A percentile compares a stretch with the other conserved stretches of the same genome.
These are phyloP conservation scores for Colletotrichum sp. DNA, from an alignment of 2,329 filamentous ascomycete species.

Conservation along the genomic window DNA sequence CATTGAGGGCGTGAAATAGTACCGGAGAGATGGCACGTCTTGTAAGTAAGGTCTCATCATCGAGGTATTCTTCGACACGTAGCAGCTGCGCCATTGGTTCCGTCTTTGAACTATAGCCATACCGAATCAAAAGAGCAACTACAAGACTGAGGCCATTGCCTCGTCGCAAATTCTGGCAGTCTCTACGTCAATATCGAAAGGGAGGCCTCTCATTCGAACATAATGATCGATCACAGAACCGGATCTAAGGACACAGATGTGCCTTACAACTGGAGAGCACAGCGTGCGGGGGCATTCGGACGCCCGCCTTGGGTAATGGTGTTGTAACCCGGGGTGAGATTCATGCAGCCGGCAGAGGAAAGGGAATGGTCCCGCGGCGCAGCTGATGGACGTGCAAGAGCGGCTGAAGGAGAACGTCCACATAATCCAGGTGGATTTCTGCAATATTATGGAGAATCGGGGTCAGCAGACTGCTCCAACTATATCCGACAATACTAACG, in stretches of 20 bases:
- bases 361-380: neutral
- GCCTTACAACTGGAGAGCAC: constrained; percentile 2
- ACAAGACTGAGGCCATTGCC: neutral
- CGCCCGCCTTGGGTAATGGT: neutral
- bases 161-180: neutral
- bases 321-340: neutral
- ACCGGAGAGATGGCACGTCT: neutral
- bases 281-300: neutral
- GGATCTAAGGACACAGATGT: neutral
- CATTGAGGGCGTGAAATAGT: neutral
- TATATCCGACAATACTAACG: neutral
- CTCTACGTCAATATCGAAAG: constrained; percentile 9
- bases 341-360: neutral
- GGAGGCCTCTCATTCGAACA: neutral
- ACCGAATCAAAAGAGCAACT: neutral
- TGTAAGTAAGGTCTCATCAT: neutral
- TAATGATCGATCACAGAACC: neutral
- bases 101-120: neutral
- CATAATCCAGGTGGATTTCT: neutral
- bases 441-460: neutral
- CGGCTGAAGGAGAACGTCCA: neutral
- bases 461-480: constrained; percentile 11
- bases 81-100: neutral
- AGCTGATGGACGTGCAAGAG: neutral
- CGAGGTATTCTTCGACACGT: neutral